Evolutionary conservation across 345 rosid genomes (phyloP).

Genomic region (Microthlaspi erraticum): DNA sequence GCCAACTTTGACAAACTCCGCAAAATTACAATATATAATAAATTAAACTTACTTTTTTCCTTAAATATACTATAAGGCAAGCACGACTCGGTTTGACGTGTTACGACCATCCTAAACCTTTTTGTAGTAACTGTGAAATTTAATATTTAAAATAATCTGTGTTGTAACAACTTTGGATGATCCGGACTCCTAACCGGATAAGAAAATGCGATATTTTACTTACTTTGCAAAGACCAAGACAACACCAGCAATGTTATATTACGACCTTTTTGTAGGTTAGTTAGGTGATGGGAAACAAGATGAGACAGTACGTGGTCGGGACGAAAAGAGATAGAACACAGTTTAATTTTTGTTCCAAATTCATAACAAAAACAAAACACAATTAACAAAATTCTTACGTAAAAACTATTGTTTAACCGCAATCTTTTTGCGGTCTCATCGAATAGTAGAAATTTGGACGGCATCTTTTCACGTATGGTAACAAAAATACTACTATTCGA

Average conservation of each 20-base stretch:
- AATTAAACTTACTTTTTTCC: conserved; percentile 22
- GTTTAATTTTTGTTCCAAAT: not conserved
- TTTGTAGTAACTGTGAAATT: not conserved
- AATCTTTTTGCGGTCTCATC: not conserved
- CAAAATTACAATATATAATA: conserved; percentile 31
- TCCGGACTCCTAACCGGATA: too few species aligned
- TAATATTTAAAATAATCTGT: not conserved
- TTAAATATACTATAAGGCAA: conserved; percentile 27
- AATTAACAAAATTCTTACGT: not conserved
- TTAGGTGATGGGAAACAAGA: conserved; percentile 12
- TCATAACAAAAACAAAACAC: conserved; percentile 5
- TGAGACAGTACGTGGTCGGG: not conserved
- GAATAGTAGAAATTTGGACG: conserved; percentile 13
- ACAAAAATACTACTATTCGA: conserved; percentile 10
- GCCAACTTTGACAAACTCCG: conserved; percentile 47
- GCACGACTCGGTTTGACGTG: conserved; percentile 37
- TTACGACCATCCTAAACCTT: conserved; percentile 25
- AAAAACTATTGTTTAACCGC: not conserved
- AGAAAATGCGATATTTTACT: too few species aligned
- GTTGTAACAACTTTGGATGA: too few species aligned
- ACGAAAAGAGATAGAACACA: not conserved
- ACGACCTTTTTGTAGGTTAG: conserved; percentile 18
- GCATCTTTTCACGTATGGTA: conserved; percentile 2
- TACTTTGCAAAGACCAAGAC: too few species aligned
- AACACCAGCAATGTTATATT: not conserved